Evolutionary conservation across 2,329 filamentous ascomycete species (phyloP).

Genomic region (Trichoderma sp.): DNA sequence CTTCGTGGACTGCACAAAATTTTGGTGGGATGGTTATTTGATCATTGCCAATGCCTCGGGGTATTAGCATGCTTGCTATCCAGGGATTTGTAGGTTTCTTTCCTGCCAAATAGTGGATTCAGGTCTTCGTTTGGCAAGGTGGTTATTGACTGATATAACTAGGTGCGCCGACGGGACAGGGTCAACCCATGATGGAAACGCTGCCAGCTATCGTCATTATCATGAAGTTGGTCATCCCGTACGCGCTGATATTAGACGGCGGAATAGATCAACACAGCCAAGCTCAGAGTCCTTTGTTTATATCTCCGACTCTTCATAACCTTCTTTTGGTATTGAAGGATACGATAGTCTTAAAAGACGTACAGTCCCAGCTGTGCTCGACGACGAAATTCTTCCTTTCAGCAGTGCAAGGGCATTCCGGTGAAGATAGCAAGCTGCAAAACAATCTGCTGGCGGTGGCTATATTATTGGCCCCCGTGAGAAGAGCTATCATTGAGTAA

Average conservation of each 20-base stretch:
- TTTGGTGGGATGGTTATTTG: conserved; percentile 41
- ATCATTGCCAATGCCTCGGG: conserved; percentile 35
- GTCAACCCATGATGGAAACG: conserved; percentile 27
- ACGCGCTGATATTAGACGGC: conserved; percentile 38
- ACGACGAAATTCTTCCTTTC: neutral
- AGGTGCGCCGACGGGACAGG: conserved; percentile 30
- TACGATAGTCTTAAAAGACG: neutral
- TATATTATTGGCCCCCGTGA: neutral
- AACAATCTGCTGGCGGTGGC: neutral
- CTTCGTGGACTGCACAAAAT: conserved; percentile 27
- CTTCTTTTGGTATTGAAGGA: neutral
- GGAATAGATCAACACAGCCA: conserved; percentile 35
- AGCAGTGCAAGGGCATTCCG: neutral
- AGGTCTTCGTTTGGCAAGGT: neutral
- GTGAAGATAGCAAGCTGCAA: neutral
- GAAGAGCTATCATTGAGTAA: neutral
- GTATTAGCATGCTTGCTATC: conserved; percentile 31
- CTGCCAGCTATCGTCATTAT: conserved; percentile 27
- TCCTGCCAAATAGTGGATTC: neutral
- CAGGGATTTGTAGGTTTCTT: conserved; percentile 31
- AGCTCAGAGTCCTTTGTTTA: conserved; percentile 42
- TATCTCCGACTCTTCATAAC: conserved; percentile 38
- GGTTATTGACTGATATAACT: neutral
- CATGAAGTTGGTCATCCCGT: conserved; percentile 35
- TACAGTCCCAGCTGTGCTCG: neutral